Evolutionary conservation across 805 yeast genomes (phyloP), one percentile per base, ranked within the genome.

Genomic region (Metschnikowia koreensis): DNA sequence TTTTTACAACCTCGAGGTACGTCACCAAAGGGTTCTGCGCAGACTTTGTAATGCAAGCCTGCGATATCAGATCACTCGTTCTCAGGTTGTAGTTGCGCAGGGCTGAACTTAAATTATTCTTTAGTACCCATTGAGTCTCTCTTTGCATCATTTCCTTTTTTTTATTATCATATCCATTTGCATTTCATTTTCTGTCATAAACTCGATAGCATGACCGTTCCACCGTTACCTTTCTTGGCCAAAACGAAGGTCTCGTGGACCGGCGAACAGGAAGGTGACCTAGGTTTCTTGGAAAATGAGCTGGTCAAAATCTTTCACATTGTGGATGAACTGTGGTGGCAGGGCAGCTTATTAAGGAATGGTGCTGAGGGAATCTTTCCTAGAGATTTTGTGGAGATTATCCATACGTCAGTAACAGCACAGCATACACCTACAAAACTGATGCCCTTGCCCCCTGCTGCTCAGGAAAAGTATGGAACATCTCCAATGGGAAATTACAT

Each of bases 271-370:
- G 88, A 84, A 50, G 87, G 88, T 43, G 97, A 94, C 64, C 75
- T 94, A 41, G 98, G 98, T 0, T 94, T 94, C 66, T 79, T 92
- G 17, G 98, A 94, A 70, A 96, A 96, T 46, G 98, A 94, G 64
- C 73, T 89, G 46, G 89, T 94, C 60, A 96, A 90, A 56, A 96
- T 94, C 5, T 80, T 84, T 47, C 77, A 83, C 53, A 72, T 82
- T 10, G 89, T 93, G 4, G 96, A 94, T 64, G 97, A 96, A 16
- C 84, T 84, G 61, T 90, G 96, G 96, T 91, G 93, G 87, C 88
- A 83, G 61, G 99, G 99, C 1, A 75, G 79, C 54, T 77, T 93
- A 50, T 72, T 83, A 57, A 77, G 98, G 63, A 91, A 89, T 69
- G 88, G 84, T 55, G 82, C 89, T 59, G 81, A 83, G 38, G 99